These are phyloP conservation scores for Lolium perenne DNA, from an alignment of 176 grass and related monocot genomes.

Conservation along the genomic window DNA sequence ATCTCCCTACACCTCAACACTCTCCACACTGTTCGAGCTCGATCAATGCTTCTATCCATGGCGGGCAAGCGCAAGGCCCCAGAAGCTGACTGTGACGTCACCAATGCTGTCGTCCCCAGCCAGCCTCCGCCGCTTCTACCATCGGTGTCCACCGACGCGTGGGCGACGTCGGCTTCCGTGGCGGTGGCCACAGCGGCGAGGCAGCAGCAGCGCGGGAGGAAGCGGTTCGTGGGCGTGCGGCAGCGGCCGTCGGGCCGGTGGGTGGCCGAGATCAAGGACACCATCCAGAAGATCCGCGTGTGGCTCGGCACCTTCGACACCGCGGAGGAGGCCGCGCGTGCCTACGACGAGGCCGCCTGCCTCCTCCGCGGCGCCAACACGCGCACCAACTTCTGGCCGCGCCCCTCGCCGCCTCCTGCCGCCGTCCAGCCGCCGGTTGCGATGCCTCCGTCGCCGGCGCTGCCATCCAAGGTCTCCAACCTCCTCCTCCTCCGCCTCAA, in stretches of 20 bases:
- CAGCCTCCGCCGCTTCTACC: background rate
- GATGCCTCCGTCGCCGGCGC: background rate
- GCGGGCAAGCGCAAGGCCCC: conserved; percentile 49
- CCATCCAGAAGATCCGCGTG: conserved; percentile 88
- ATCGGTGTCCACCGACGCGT: background rate
- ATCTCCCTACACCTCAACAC: conserved; percentile 2
- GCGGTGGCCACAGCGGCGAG: conserved; percentile 23
- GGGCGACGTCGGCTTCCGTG: conserved; percentile 26
- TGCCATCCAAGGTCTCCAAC: conserved; percentile 55
- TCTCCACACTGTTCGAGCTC: background rate
- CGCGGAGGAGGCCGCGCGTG: conserved; percentile 89
- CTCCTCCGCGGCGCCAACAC: conserved; percentile 85
- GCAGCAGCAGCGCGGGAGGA: conserved; percentile 43
- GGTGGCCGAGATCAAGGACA: conserved; percentile 97
- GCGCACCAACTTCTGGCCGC: conserved; percentile 76
- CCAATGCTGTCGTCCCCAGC: background rate
- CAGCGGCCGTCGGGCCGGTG: conserved; percentile 77
- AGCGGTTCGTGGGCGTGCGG: conserved; percentile 75
- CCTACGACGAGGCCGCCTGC: conserved; percentile 85
- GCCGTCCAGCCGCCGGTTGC: background rate
- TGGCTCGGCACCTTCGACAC: conserved; percentile 98
- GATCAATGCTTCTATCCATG: conserved; percentile 31
- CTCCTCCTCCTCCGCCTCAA: conserved; percentile 45
- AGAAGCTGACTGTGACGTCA: background rate
- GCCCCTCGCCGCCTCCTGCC: conserved; percentile 31